Evolutionary conservation across 768 basidiomycete species (phyloP), one percentile per base, ranked within the genome.

Genomic region (Glaciozyma antarctica): DNA sequence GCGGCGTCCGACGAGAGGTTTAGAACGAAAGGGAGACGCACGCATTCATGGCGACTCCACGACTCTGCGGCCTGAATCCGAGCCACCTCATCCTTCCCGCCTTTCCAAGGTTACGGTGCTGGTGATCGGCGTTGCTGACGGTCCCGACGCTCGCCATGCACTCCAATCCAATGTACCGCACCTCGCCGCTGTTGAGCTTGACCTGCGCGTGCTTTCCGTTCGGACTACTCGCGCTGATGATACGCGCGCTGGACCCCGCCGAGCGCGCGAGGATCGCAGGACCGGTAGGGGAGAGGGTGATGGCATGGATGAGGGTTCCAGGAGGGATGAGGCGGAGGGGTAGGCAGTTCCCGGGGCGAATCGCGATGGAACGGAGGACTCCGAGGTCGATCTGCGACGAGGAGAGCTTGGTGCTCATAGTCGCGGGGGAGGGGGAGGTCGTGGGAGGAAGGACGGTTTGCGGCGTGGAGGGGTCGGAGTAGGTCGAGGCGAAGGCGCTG

Each of bases 281-380:
- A 12, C 90, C 90, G 8, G 81, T 77, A 0, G 88, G 85, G 47
- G 82, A 79, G 62, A 97, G 84, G 0, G 88, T 80, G 67, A 99
- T 81, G 73, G 83, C 86, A 81, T 97, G 92, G 66, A 98, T 84
- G 75, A 88, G 82, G 13, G 92, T 95, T 83, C 80, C 92, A n/a
- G 87, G 82, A 2, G 95, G 95, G 67, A 98, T 90, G 67, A 95
- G 84, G 52, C 86, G 85, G 54, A 99, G 79, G 0, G 90, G 92
- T 19, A 99, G 84, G 59, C 93, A 91, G 74, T 98, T 97, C 54
- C 95, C 95, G 0, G 88, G 85, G 74, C 88, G 87, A 76, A 97
- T 77, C 5, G 90, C 90, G 75, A 85, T 78, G 0, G 87, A 83
- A 30, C 93, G 88, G 43, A 97, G 82, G 44, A 90, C 79, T 79